phyloP scores from a whole-genome alignment of 352 stramenopile genomes.

The Nothophytophthora sp. region DNA sequence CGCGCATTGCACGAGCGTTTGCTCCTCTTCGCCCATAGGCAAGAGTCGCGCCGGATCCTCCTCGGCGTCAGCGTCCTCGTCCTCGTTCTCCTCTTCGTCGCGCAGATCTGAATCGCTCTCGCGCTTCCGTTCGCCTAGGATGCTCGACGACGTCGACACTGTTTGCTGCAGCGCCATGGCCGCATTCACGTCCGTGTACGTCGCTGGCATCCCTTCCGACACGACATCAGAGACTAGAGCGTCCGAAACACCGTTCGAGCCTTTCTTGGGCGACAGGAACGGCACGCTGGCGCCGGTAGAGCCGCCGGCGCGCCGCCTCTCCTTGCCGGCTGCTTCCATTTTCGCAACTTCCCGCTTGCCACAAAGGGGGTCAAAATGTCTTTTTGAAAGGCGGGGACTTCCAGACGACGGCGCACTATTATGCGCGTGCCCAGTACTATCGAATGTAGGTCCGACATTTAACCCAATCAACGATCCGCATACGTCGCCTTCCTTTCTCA shows the following conservation, averaged over 20 bases:
- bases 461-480: too few relatives aligned
- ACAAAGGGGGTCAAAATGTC: slow-evolving; percentile 12
- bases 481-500: too few relatives aligned
- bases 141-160: slow-evolving; percentile 40
- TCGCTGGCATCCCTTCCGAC: neutral
- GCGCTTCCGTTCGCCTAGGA: slow-evolving; percentile 64
- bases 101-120: slow-evolving; percentile 60
- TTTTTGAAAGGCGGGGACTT: too few relatives aligned
- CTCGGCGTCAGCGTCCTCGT: slow-evolving; percentile 44
- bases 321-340: slow-evolving; percentile 31
- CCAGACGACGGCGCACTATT: too few relatives aligned
- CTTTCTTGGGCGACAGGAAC: slow-evolving; percentile 21
- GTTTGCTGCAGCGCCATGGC: slow-evolving; percentile 23
- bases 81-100: slow-evolving; percentile 55
- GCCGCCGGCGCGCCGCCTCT: slow-evolving; percentile 18
- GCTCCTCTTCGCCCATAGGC: slow-evolving; percentile 56
- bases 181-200: slow-evolving; percentile 9
- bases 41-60: slow-evolving; percentile 55
- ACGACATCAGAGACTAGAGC: slow-evolving; percentile 1
- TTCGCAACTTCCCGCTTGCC: slow-evolving; percentile 5
- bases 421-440: too few relatives aligned
- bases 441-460: too few relatives aligned
- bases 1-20: slow-evolving; percentile 66
- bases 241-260: slow-evolving; percentile 6
- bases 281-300: slow-evolving; percentile 15